Base-by-base conservation (phyloP, 2,329 filamentous ascomycete genomes). In the Aspergillus sp. region DNA sequence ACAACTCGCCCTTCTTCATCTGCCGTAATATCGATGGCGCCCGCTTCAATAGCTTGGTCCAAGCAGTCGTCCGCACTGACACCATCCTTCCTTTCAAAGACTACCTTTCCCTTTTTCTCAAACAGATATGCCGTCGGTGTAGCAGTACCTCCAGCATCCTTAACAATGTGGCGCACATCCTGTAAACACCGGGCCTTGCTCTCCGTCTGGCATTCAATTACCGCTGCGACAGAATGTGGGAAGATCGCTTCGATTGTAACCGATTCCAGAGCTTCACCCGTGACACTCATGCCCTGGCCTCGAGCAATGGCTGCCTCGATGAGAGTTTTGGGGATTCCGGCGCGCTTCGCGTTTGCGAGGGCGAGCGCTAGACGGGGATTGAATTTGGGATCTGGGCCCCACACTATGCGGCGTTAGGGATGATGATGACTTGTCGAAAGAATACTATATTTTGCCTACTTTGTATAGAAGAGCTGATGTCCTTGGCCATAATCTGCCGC, bases 231-330 rank as follows among this genome's bases (percentile, higher is more conserved):
- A 2, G 84, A 87, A 2, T 89, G 86, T 2, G 91, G 91, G 63
- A 96, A 80, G 67, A 97, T 90, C 28, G 88, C 89, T 81, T 98
- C 94, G 55, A 96, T 83, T 0, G 88, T 90, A 55, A 95, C 77
- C 38, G 81, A 82, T 74, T 97, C 93, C n/a, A 98, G 86, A 15
- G 87, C 83, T 17, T 86, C 85, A 57, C 95, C 95, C 5, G 85
- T 85, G 1, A 87, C 79, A 25, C 93, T 93, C 66, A 89, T 85
- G 47, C 95, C 94, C 75, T 97, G 93, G 1, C 95, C 95, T 51
- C 93, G 89, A 15, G 92, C 91, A 67, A 99, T 89, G 57, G 95
- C 93, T 15, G 84, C 84, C 76, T 98, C 93, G 68, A 98, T 96
- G 2, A 87, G 84, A 22, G 87, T 82, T 78, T 97, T 97, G 1